Base-by-base conservation (phyloP, 1,284 basidiomycete species). In the Cryptococcus sp. region DNA sequence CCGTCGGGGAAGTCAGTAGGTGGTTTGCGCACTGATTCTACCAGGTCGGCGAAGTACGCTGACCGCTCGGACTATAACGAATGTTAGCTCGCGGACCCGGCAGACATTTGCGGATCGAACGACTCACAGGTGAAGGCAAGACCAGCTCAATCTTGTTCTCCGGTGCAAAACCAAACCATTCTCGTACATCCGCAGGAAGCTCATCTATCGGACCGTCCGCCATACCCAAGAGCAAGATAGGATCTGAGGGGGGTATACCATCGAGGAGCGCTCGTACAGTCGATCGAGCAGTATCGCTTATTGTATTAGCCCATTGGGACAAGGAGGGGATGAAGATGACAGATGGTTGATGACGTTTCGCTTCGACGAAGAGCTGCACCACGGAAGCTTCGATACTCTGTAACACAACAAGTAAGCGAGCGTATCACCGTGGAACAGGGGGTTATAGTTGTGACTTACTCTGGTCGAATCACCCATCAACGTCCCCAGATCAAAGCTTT, bases 301-400 rank as follows among this genome's bases (percentile, higher is more conserved):
- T 84, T 1, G 92, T 87, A 1, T 86, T 81, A 54, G 89, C 89
- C 94, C 95, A 99, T 7, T 89, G 86, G 0, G 86, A 76, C 1
- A 99, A 82, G 0, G 91, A 90, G 0, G 95, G 96, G 48, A 99
- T 92, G 78, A 93, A 99, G 50, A 99, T 84, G 45, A 99, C 88
- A 0, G 93, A 94, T 0, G 96, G 96, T 69, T 97, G 94, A 74
- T 97, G 92, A 30, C 96, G 87, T 76, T 97, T 98, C 0, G 96
- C 96, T 76, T 99, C 96, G 19, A 94, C 85, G 69, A 99, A 98
- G n/a, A 97, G 83, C 68, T 98, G 95, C 1, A 98, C 91, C 56
- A 97, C 88, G 2, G 90, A 88, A 1, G 95, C 90, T 79, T 99
- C 96, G 3, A 88, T 82, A 3, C 93, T 93, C 90, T 93, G 63